Evolutionary conservation across 169 alveolate genomes (phyloP).

Genomic region (Amoebophrya sp.): DNA sequence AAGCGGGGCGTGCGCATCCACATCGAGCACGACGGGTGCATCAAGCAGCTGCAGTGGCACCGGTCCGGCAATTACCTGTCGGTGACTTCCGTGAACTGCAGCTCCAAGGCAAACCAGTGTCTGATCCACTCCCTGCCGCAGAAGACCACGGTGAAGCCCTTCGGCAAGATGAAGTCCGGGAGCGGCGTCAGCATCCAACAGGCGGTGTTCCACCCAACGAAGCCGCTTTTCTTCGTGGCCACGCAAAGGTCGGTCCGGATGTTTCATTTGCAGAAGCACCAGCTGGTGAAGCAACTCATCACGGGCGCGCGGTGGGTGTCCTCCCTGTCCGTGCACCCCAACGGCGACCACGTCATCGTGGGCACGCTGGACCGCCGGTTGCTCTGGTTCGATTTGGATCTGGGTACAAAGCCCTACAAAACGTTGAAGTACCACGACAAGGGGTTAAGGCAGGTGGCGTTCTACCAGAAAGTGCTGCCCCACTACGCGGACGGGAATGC

Average conservation of each 20-base stretch:
- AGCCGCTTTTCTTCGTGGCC: conserved; percentile 44
- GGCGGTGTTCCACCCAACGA: conserved; percentile 45
- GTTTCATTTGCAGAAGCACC: conserved; percentile 25
- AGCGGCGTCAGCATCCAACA: conserved; percentile 14
- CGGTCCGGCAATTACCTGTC: conserved; percentile 35
- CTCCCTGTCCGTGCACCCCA: conserved; percentile 42
- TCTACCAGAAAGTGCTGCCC: conserved; percentile 22
- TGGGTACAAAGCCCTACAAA: conserved; percentile 44
- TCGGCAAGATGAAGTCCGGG: conserved; percentile 24
- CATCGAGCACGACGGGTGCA: conserved; percentile 42
- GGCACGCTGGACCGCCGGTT: conserved; percentile 40
- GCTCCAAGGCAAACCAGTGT: conserved; percentile 35
- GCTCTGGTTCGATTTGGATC: conserved; percentile 43
- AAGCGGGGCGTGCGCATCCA: neutral
- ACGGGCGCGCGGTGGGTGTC: conserved; percentile 40
- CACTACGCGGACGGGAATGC: neutral
- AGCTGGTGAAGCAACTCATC: neutral
- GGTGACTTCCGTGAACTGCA: neutral
- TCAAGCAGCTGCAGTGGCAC: conserved; percentile 41
- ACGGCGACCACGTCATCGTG: conserved; percentile 43
- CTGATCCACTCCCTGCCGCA: conserved; percentile 37
- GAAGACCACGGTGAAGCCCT: conserved; percentile 38
- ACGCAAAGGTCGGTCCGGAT: neutral
- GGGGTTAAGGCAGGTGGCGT: conserved; percentile 27
- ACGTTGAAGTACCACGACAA: conserved; percentile 38